phyloP scores from a whole-genome alignment of 345 rosid species.

The Syzygium grande region DNA sequence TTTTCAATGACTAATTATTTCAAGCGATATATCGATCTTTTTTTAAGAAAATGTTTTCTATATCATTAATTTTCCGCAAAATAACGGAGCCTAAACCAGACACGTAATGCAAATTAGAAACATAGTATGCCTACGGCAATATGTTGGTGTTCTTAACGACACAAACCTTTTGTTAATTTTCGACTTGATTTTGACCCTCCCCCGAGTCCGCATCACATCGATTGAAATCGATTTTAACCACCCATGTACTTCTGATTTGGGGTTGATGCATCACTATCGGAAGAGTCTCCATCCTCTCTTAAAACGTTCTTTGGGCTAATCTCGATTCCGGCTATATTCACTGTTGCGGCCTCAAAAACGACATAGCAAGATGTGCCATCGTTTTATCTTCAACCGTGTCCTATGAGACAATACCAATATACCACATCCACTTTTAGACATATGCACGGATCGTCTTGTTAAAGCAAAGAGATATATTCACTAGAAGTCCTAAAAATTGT shows the following conservation, averaged over 20 bases:
- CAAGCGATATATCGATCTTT: too few relatives aligned
- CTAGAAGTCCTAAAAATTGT: too few relatives aligned
- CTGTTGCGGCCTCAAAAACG: not conserved
- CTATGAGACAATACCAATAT: not conserved
- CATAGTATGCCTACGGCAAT: not conserved
- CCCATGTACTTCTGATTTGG: not conserved
- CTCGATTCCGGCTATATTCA: not conserved
- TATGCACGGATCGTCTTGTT: not conserved
- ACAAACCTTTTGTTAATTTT: not conserved
- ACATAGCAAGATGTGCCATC: not conserved
- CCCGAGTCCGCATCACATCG: not conserved
- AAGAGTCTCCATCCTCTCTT: not conserved
- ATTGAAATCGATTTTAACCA: not conserved
- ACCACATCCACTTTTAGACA: not conserved
- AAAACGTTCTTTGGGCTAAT: not conserved
- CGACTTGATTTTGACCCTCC: not conserved
- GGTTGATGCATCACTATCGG: not conserved
- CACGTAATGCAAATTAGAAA: not conserved
- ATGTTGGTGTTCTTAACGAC: not conserved
- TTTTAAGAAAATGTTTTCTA: too few relatives aligned
- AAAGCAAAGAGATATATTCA: too few relatives aligned
- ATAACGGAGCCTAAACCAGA: too few relatives aligned
- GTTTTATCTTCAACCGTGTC: not conserved
- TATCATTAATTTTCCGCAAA: too few relatives aligned
- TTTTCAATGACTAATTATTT: too few relatives aligned